Base-by-base conservation (phyloP, 805 yeast genomes). In the Metschnikowia lunata region DNA sequence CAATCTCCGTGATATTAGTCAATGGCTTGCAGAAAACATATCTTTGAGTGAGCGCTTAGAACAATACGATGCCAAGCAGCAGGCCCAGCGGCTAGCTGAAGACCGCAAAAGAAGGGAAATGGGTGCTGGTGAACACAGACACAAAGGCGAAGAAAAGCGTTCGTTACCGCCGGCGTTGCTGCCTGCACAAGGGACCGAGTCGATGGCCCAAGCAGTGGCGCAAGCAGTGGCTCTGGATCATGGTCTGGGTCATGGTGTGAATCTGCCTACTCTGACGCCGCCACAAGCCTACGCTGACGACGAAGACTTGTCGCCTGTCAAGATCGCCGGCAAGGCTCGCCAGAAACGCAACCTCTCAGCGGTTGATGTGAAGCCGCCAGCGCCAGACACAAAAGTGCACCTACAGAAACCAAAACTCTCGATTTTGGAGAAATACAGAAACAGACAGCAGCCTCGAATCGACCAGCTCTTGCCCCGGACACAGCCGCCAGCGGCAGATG, bases 371-470 rank as follows among this genome's bases (percentile, higher is more conserved):
- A 44, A 34, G 5, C 23, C 23, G 23, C 35, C 43, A 2, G 43
- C 47, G 7, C 56, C 50, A 3, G 56, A 51, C 36, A 69, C 75
- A 34, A 72, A 71, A 50, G 74, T 71, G 10, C 67, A 68, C 36
- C 55, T 69, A 14, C 54, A 55, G 34, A 69, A 60, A 46, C 71
- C 75, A 11, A 71, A 67, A 39, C 54, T 65, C 40, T 70, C 75
- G 3, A 70, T 72, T 41, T 59, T 71, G 46, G 75, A 71, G 44
- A 72, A 69, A 48, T 72, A 71, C 48, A 63, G 64, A 36, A 56
- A 52, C 46, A 57, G 62, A 32, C 66, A 68, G 27, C 68, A 65
- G 49, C 67, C 54, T 56, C 63, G 52, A 48, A 61, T 61, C 58
- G 69, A 58, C 38, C 54, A 56, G 31, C 54, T 49, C 42, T 46